These are phyloP conservation scores for Cytospora leucostoma DNA, from an alignment of 2,329 filamentous ascomycete genomes.

Conservation along the genomic window DNA sequence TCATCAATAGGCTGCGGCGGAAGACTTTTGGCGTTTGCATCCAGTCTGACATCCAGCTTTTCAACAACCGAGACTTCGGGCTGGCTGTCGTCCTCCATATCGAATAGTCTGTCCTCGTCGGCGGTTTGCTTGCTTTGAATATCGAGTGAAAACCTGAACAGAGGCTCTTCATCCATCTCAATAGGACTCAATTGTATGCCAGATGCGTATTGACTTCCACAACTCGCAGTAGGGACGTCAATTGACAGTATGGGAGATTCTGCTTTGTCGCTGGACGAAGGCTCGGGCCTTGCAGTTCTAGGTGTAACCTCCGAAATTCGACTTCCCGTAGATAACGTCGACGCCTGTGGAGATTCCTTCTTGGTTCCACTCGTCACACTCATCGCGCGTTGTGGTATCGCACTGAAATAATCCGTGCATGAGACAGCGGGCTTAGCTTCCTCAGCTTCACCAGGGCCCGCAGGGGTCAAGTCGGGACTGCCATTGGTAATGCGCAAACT, in stretches of 20 bases:
- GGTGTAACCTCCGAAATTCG: background rate
- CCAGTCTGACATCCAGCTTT: constrained; percentile 44
- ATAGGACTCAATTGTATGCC: constrained; percentile 40
- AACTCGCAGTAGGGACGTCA: constrained; percentile 2
- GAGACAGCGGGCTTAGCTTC: background rate
- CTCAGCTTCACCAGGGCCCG: constrained; percentile 22
- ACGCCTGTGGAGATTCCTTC: background rate
- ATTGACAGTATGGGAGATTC: constrained; percentile 9
- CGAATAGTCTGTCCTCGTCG: constrained; percentile 51
- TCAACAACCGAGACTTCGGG: constrained; percentile 40
- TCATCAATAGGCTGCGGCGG: constrained; percentile 31
- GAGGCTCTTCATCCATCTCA: constrained; percentile 37
- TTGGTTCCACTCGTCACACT: too few species aligned
- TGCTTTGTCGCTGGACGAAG: background rate
- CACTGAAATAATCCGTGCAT: constrained; percentile 11
- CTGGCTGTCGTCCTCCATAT: constrained; percentile 37
- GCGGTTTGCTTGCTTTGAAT: constrained; percentile 52
- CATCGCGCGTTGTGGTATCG: background rate
- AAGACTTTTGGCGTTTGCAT: constrained; percentile 46
- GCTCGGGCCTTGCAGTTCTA: background rate
- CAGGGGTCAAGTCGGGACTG: constrained; percentile 51
- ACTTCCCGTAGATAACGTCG: background rate
- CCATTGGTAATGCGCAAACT: constrained; percentile 65
- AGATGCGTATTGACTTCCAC: constrained; percentile 27
- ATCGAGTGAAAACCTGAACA: constrained; percentile 40